Evolutionary conservation across 495 filamentous ascomycete species (phyloP), one percentile per base, ranked within the genome.

Genomic region (Hypoxylon fragiforme): DNA sequence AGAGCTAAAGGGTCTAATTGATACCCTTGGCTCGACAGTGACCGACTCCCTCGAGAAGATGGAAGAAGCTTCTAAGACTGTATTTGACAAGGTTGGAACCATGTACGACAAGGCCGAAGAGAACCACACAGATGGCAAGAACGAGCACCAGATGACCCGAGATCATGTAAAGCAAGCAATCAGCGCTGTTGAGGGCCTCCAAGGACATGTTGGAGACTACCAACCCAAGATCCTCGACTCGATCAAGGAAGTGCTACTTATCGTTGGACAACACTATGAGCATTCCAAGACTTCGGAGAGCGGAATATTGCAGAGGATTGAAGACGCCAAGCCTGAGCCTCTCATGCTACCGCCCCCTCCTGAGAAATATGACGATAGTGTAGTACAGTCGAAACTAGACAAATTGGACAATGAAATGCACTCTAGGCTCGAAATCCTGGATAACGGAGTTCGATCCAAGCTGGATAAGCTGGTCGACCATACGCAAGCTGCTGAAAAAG

Each of bases 31-130:
- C 12, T 79, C 82, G n/a, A 83, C 85, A 19, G 81, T 95, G 47
- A 89, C 84, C n/a, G 89, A 95, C 28, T 84, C 85, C 0, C 82
- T 89, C 31, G 90, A 95, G 66, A 90, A 90, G 54, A 85, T 92
- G 76, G 81, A 86, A 35, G 86, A 85, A 49, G 89, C 94, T 26
- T 90, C 89, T 3, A 90, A 90, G 73, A 87, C 86, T 0, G 88
- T 96, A 36, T 88, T 92, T 61, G 80, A 79, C 39, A 81, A 85
- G 34, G 84, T 97, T 43, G 88, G 90, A 38, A 84, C 88, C 7
- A 84, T 91, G 3, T 84, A 84, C 63, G 77, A 63, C 62, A 91
- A 91, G 67, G 71, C 92, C 32, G 89, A 96, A 54, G 87, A 89
- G 38, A 85, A 85, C 50, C 82, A 90, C 46, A 69, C 76, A 3